Conservation (phyloP, 805 yeast genomes). For the Blastobotrys muscicola region DNA sequence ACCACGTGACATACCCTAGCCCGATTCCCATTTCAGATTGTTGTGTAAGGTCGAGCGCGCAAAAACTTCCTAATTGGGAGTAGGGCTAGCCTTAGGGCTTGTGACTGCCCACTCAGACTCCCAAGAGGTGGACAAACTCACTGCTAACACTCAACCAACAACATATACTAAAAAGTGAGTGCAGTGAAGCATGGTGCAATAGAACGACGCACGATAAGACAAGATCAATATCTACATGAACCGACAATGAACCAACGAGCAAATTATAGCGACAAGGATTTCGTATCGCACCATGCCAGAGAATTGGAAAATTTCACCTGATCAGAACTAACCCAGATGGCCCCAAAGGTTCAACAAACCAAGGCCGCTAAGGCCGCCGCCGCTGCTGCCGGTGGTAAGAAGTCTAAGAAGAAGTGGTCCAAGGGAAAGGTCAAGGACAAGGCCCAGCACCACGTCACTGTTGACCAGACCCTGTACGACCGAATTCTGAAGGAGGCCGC, state of each 20-base stretch:
- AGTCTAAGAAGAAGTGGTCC: constrained; percentile 99
- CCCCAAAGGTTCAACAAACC: constrained; percentile 98
- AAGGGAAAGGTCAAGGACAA: constrained; percentile 99
- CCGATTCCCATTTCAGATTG: too few species aligned
- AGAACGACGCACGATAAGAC: background rate
- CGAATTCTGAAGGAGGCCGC: constrained; percentile 99
- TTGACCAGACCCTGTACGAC: constrained; percentile 98
- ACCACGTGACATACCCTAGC: too few species aligned
- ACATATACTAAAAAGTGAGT: constrained; percentile 4
- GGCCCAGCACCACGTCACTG: constrained; percentile 96
- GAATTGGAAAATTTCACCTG: background rate
- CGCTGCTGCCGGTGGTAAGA: constrained; percentile 99
- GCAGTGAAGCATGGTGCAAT: background rate
- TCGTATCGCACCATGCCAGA: background rate
- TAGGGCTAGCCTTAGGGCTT: too few species aligned
- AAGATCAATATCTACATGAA: background rate
- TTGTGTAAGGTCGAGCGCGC: too few species aligned
- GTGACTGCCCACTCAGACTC: too few species aligned
- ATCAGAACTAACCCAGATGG: constrained; percentile 48
- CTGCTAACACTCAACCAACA: too few species aligned
- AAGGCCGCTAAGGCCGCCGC: constrained; percentile 99
- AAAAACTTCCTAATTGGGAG: too few species aligned
- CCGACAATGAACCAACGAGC: background rate
- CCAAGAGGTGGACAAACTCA: too few species aligned
- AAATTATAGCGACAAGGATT: too few species aligned